A percentile compares a stretch with the other conserved stretches of the same genome.
Evolutionary conservation across 495 filamentous ascomycete species (phyloP).

Genomic region (Hyaloscypha bicolor): DNA sequence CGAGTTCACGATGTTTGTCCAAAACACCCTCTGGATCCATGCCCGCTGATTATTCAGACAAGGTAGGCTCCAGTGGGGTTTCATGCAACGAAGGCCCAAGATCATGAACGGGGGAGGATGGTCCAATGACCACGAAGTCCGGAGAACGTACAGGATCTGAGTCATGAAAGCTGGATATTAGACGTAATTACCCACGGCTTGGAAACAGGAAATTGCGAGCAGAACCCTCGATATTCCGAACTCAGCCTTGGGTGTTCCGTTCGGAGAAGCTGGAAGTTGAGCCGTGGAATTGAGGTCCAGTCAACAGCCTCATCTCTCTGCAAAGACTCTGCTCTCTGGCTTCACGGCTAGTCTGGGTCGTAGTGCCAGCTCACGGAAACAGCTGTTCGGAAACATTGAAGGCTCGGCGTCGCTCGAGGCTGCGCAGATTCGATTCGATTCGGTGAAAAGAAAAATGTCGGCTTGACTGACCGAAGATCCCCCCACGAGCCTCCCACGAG

Average conservation of each 20-base stretch:
- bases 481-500: neutral
- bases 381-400: too few relatives aligned
- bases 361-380: too few relatives aligned
- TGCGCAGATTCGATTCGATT: too few relatives aligned
- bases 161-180: neutral
- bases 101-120: neutral
- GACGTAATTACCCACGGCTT: neutral
- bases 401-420: too few relatives aligned
- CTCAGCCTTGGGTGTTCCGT: neutral
- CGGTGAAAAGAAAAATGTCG: too few relatives aligned
- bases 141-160: neutral
- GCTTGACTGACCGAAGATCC: neutral
- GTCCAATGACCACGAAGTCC: neutral
- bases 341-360: too few relatives aligned
- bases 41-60: conserved; percentile 20
- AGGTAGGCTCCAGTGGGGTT: neutral
- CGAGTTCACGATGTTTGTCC: neutral
- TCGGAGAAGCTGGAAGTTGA: too few relatives aligned
- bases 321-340: too few relatives aligned
- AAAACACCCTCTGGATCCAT: neutral
- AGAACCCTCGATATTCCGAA: neutral
- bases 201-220: neutral
- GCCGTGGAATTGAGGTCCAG: too few relatives aligned
- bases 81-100: neutral
- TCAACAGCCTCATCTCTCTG: too few relatives aligned